Evolutionary conservation across 108 stramenopile species (phyloP), one percentile per base, ranked within the genome.

Genomic region (Nitzschia sp.): DNA sequence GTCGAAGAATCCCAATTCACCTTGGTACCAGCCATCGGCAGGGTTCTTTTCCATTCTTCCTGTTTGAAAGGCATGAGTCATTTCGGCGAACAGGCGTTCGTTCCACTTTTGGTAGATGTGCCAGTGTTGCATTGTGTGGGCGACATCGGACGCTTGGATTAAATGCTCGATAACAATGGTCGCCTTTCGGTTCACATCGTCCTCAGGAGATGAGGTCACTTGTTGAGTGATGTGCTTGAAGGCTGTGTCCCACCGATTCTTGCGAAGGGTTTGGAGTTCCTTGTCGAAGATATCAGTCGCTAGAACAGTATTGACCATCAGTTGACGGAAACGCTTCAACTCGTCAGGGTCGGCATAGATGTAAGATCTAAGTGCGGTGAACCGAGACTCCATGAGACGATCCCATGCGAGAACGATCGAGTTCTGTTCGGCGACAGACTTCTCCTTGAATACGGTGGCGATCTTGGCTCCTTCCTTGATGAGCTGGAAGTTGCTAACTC

Each of bases 121-220:
- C 76, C 76, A 84, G 54, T 80, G 76, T 66, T 84, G 83, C 79
- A 84, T 84, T 5, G 83, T 81, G 34, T 84, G 83, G 27, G 83
- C 76, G 21, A 84, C 75, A 75, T 84, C 83, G 9, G 83, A 72
- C 26, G 79, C 83, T 64, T 79, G 78, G 26, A 84, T 79, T 25
- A 84, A 72, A 36, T 84, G 83, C 67, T 81, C 83, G 34, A 83
- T 74, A 27, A 83, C 82, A 19, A 74, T 62, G 18, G 80, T 77
- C 18, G 80, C 80, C 59, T 74, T 77, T 11, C 75, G 80, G 27
- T 73, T 73, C 13, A 46, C 26, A 19, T 66, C 54, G 17, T 65
- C 63, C 33, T 65, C 70, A 30, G 31, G 26, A 19, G 51, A n/a
- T 17, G 57, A 59, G 28, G 29, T 19, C 26, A 18, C 17, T 13